Evolutionary conservation across 352 stramenopile genomes (phyloP).

Genomic region (Elongisporangium undulatum): DNA sequence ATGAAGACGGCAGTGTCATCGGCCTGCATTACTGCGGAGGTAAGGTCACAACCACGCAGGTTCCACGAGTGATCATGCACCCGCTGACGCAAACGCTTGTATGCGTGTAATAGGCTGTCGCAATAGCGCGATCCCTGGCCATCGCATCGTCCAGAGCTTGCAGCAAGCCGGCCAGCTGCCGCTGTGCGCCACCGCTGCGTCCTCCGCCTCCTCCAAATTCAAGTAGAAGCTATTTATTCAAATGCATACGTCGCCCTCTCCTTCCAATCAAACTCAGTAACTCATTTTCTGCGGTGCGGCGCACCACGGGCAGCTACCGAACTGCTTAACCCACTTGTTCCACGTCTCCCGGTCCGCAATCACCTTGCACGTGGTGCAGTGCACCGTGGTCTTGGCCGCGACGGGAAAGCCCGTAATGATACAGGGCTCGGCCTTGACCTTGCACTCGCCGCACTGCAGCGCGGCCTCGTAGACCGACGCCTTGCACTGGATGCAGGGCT

Average conservation of each 20-base stretch:
- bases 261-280: conserved; percentile 29
- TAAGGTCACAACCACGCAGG: background rate
- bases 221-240: background rate
- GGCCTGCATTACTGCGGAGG: conserved; percentile 53
- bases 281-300: conserved; percentile 81
- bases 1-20: conserved; percentile 29
- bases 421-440: conserved; percentile 72
- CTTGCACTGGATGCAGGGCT: conserved; percentile 65
- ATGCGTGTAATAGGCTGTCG: conserved; percentile 13
- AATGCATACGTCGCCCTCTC: background rate
- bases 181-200: conserved; percentile 10
- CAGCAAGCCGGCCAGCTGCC: conserved; percentile 11
- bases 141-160: conserved; percentile 25
- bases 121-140: conserved; percentile 32
- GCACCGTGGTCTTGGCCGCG: conserved; percentile 78
- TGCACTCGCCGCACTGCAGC: conserved; percentile 75
- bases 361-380: conserved; percentile 87
- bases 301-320: conserved; percentile 79
- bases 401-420: conserved; percentile 92
- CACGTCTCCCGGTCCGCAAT: conserved; percentile 82
- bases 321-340: conserved; percentile 90
- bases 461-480: conserved; percentile 87
- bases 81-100: background rate
- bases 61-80: background rate
- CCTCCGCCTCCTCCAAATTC: background rate